Evolutionary conservation across 1,139 yeast species (phyloP).

Genomic region (Arxiozyma heterogenica): DNA sequence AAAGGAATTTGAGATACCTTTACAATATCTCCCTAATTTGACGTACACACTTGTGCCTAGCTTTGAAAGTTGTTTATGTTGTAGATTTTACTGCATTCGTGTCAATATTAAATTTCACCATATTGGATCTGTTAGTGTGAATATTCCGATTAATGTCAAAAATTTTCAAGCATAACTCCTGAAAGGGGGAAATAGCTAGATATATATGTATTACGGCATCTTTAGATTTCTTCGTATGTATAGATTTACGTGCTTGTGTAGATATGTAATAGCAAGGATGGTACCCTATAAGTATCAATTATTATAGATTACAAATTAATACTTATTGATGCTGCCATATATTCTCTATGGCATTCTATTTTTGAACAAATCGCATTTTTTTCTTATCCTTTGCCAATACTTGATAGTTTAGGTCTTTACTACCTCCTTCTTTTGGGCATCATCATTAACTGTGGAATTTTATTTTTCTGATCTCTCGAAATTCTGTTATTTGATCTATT

Average conservation of each 20-base stretch:
- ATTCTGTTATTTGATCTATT: neutral
- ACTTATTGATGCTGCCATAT: neutral
- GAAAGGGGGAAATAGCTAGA: neutral
- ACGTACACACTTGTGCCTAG: constrained; percentile 44
- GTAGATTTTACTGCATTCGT: constrained; percentile 41
- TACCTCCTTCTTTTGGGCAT: neutral
- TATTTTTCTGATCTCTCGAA: neutral
- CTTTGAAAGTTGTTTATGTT: constrained; percentile 48
- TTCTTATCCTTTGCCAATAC: too few relatives aligned
- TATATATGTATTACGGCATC: neutral
- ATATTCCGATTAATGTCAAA: constrained; percentile 34
- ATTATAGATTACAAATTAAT: too few relatives aligned
- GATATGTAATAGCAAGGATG: neutral
- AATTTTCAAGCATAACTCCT: constrained; percentile 7
- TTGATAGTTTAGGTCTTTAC: neutral
- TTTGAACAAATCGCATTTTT: too few relatives aligned
- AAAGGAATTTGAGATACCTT: constrained; percentile 22
- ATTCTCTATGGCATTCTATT: too few relatives aligned
- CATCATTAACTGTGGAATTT: neutral
- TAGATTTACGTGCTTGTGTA: neutral
- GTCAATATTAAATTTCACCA: constrained; percentile 30
- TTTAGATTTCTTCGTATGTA: neutral
- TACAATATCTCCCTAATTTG: constrained; percentile 27
- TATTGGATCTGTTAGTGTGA: constrained; percentile 25
- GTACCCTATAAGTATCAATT: too few relatives aligned